Base-by-base conservation (phyloP, 768 basidiomycete species). In the Podaxis sp. region DNA sequence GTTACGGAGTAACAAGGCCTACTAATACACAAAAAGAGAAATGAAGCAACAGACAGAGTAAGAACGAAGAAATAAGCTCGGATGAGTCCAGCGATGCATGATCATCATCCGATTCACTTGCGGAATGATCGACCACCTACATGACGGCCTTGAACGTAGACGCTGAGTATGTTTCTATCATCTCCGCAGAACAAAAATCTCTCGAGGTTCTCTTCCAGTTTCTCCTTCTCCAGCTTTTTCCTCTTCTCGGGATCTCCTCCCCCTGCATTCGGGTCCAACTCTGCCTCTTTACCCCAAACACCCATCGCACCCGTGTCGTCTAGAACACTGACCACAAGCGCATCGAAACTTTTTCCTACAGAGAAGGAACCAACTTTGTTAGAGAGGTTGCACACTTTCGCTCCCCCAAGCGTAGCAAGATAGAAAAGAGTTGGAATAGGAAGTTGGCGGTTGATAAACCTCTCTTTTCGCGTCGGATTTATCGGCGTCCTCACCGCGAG, bases 351-450 rank as follows among this genome's bases (percentile, higher is more conserved):
- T 76, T 95, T 96, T 2, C 93, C 95, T 2, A 79, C 77, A 13
- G 78, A 79, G 66, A 99, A 92, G 17, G 88, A 89, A 8, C 96
- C 96, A 15, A 91, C 80, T 46, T 79, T 81, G 26, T 84, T 74
- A 58, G 85, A 81, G 8, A 97, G 75, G 55, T 80, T 80, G 70
- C 94, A 96, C 0, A 98, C 87, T 24, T 85, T 80, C 1, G 96
- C 96, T 1, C 96, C 96, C 36, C 96, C 96, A 24, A 90, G 77
- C 4, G 96, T 99, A 7, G 96, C 96, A 58, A 98, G 88, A 78
- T 95, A 89, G 60, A 98, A 80, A 56, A 97, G 79, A 1, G 93
- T 86, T 4, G 90, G 77, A 52, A 95, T 80, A 2, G 87, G 78
- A 13, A 98, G 81, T 64, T 88, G 88, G 17, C 80, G 79, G 67